Evolutionary conservation across 2,329 filamentous ascomycete genomes (phyloP).

Genomic region (Zalaria sp.): DNA sequence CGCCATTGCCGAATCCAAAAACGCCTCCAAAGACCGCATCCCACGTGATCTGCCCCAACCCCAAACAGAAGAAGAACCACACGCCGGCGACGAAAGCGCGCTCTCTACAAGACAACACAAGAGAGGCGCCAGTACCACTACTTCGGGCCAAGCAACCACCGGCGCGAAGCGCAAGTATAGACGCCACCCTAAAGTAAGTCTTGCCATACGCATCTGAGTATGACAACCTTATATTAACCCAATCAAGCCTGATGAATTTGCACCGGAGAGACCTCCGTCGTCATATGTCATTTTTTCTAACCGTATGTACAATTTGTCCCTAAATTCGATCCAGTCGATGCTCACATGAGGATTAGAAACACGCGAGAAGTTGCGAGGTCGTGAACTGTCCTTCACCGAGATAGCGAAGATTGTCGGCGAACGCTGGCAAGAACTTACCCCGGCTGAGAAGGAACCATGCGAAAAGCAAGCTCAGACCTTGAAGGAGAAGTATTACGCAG

Average conservation of each 20-base stretch:
- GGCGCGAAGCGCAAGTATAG: slow-evolving; percentile 58
- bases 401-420: slow-evolving; percentile 74
- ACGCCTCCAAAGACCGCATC: background rate
- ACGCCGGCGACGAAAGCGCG: slow-evolving; percentile 39
- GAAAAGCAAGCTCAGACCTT: slow-evolving; percentile 57
- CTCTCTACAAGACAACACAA: slow-evolving; percentile 33
- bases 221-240: too few species aligned
- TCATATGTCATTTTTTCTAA: slow-evolving; percentile 81
- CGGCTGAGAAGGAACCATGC: slow-evolving; percentile 54
- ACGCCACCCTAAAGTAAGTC: slow-evolving; percentile 57
- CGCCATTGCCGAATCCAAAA: slow-evolving; percentile 60
- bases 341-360: slow-evolving; percentile 38
- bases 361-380: slow-evolving; percentile 62
- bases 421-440: slow-evolving; percentile 60
- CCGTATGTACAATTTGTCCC: slow-evolving; percentile 37
- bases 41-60: background rate
- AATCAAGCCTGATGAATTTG: slow-evolving; percentile 57
- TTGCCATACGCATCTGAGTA: too few species aligned
- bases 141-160: background rate
- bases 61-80: slow-evolving; percentile 39
- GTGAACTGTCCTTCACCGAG: slow-evolving; percentile 66
- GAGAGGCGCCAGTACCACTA: slow-evolving; percentile 22
- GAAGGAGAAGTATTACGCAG: slow-evolving; percentile 65
- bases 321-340: background rate
- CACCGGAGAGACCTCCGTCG: slow-evolving; percentile 65